Evolutionary conservation across 2,329 filamentous ascomycete genomes (phyloP).

Genomic region (Monosporascus ibericus): DNA sequence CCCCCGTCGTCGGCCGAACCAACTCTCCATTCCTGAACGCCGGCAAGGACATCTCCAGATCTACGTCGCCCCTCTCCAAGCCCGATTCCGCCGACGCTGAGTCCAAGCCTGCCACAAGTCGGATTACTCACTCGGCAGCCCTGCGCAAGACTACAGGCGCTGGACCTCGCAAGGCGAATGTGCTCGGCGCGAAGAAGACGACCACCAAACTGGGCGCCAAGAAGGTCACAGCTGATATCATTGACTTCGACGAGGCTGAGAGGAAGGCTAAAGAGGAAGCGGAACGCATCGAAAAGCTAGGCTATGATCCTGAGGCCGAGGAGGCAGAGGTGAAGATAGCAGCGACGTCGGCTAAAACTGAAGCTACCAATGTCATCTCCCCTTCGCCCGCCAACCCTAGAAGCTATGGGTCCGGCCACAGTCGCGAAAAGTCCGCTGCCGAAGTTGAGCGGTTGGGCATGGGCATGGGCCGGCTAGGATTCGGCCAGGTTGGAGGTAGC

Average conservation of each 20-base stretch:
- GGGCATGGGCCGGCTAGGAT: constrained; percentile 79
- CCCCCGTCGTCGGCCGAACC: constrained; percentile 72
- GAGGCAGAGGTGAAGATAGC: constrained; percentile 42
- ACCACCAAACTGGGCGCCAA: constrained; percentile 82
- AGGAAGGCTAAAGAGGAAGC: constrained; percentile 96
- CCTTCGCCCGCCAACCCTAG: constrained; percentile 70
- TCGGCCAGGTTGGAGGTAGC: constrained; percentile 71
- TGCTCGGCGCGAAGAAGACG: constrained; percentile 79
- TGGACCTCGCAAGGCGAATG: constrained; percentile 72
- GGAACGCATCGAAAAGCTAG: constrained; percentile 89
- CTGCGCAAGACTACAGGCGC: constrained; percentile 67
- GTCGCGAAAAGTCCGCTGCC: constrained; percentile 58
- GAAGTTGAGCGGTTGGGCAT: constrained; percentile 88
- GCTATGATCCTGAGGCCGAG: constrained; percentile 91
- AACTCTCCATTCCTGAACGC: constrained; percentile 85
- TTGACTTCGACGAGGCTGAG: constrained; percentile 97
- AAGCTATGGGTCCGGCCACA: constrained; percentile 58
- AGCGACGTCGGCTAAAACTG: constrained; percentile 26
- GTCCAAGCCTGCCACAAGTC: constrained; percentile 57
- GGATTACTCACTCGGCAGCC: constrained; percentile 72
- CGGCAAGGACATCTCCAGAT: constrained; percentile 66
- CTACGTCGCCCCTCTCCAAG: constrained; percentile 74
- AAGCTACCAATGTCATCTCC: constrained; percentile 58
- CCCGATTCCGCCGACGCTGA: constrained; percentile 47
- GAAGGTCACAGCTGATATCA: constrained; percentile 73